phyloP scores from a whole-genome alignment of 768 basidiomycete genomes.

The Pleurotus tuoliensis region DNA sequence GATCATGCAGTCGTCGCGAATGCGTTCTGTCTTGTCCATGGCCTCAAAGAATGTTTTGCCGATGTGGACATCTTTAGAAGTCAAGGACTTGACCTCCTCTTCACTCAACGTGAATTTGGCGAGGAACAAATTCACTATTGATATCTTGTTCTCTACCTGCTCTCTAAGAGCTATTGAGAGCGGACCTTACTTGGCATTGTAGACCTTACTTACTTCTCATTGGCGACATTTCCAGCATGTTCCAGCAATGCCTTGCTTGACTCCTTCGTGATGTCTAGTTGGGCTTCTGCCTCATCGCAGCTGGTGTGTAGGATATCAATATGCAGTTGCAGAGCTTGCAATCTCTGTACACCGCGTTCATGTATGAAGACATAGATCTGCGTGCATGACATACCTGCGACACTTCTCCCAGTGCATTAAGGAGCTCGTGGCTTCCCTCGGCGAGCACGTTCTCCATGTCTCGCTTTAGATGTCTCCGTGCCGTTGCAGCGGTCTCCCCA shows the following conservation, averaged over 20 bases:
- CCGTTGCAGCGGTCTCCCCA: conserved; percentile 66
- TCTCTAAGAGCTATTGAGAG: conserved; percentile 37
- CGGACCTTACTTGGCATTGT: not conserved
- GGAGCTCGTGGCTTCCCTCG: conserved; percentile 77
- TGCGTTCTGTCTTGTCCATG: conserved; percentile 82
- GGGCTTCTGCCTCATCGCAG: conserved; percentile 81
- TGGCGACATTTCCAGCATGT: conserved; percentile 70
- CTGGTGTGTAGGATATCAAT: conserved; percentile 74
- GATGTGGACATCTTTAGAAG: conserved; percentile 75
- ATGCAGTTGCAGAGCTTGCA: conserved; percentile 74
- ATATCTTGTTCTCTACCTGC: conserved; percentile 64
- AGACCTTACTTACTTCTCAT: conserved; percentile 54
- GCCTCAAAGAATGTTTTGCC: conserved; percentile 74
- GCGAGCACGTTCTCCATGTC: conserved; percentile 85
- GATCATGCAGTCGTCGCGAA: conserved; percentile 80
- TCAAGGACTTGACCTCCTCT: conserved; percentile 68
- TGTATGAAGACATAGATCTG: not conserved
- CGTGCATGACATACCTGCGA: conserved; percentile 67
- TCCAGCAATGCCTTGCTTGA: conserved; percentile 79
- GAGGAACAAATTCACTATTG: conserved; percentile 78
- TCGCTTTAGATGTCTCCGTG: conserved; percentile 73
- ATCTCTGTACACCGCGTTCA: conserved; percentile 52
- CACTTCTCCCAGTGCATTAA: conserved; percentile 83
- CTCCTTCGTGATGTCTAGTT: conserved; percentile 69
- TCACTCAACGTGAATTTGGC: conserved; percentile 79